Evolutionary conservation across 768 basidiomycete genomes (phyloP), one percentile per base, ranked within the genome.

Genomic region (Hypholoma sublateritium): DNA sequence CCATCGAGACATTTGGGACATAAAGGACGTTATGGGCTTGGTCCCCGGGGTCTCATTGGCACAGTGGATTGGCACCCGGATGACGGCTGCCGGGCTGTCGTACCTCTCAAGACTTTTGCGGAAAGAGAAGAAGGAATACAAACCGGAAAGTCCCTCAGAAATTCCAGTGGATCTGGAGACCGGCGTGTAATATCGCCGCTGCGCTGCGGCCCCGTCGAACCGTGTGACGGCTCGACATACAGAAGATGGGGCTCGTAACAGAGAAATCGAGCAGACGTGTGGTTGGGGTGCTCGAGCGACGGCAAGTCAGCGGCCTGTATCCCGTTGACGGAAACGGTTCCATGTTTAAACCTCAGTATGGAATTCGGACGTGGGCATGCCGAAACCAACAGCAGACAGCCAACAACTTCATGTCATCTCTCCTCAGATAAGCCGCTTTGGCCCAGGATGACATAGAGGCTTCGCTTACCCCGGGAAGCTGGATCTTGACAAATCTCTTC

Each of bases 1-100:
- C 63, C 91, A 94, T 67, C 81, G 89, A 25, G 91, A 93, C 65
- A 77, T 89, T 37, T 92, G 88, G 89, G 89, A 93, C 62, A 76
- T 90, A 42, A 84, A 86, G 67, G 91, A 93, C 66, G 74, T 93
- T 56, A 75, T 91, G 64, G 84, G 85, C 36, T 80, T 91, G 39
- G 67, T 91, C 8, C 90, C 90, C 3, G 89, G 89, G 3, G 79
- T 84, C 58, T 79, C 83, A 8, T 70, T 87, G 43, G 80, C 81
- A 1, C 83, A 89, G 59, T 92, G 89, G 88, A 75, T 91, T 48
- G 77, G 78, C 46, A 80, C 84, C 47, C 79, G 90, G 47, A 69
- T 88, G 24, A 77, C 82, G 1, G 89, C 86, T 25, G 75, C 76
- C 55, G 78, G 85, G 16, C 67, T 90, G 43, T 77, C 81, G 21